Evolutionary conservation across 768 basidiomycete genomes (phyloP).

Genomic region (Termitomyces sp.): DNA sequence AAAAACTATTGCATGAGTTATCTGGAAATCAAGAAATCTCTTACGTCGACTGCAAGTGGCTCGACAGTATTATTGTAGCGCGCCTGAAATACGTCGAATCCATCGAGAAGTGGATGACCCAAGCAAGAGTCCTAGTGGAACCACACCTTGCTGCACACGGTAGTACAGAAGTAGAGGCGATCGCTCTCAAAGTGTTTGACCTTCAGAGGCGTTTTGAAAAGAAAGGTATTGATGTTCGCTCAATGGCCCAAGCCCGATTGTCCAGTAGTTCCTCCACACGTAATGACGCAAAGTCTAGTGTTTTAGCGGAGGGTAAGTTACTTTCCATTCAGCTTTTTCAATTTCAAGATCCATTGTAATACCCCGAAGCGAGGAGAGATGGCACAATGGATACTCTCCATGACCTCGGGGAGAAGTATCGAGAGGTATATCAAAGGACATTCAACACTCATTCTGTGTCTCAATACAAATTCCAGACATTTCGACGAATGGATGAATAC

Average conservation of each 20-base stretch:
- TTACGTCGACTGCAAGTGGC: neutral
- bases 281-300: too few species aligned
- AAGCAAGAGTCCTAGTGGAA: neutral
- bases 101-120: neutral
- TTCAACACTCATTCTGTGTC: neutral
- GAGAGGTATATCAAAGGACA: neutral
- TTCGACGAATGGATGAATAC: conserved; percentile 2
- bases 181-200: neutral
- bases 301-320: neutral
- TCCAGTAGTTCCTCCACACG: neutral
- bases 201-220: neutral
- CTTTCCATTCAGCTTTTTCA: neutral
- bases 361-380: neutral
- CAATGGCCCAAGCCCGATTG: neutral
- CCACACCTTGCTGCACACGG: neutral
- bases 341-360: neutral
- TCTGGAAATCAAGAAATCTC: neutral
- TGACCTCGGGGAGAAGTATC: neutral
- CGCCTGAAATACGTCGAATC: neutral
- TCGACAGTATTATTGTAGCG: neutral
- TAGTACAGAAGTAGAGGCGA: neutral
- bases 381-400: neutral
- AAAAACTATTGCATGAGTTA: neutral
- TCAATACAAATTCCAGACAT: neutral
- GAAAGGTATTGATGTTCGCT: neutral